A percentile compares a stretch with the other conserved stretches of the same genome.
These are phyloP conservation scores for Helichrysum umbraculigerum DNA, from an alignment of 129 eudicot species.

Conservation along the genomic window DNA sequence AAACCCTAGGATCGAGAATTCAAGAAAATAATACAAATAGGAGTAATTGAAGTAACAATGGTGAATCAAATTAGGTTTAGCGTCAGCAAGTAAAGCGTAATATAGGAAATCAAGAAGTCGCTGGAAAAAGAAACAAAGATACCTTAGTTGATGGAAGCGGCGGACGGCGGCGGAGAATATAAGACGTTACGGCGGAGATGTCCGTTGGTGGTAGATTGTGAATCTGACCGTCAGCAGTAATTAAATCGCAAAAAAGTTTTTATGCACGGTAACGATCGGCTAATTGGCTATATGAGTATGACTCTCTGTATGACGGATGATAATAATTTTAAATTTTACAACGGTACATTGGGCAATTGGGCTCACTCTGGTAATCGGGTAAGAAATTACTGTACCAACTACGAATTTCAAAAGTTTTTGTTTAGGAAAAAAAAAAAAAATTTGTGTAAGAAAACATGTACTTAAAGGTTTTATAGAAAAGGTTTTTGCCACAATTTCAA, in stretches of 20 bases:
- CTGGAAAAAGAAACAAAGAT: neutral
- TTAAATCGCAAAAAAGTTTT: neutral
- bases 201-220: neutral
- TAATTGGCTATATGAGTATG: neutral
- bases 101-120: neutral
- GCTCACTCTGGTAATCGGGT: too few species aligned
- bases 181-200: neutral
- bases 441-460: too few species aligned
- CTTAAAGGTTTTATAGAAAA: too few species aligned
- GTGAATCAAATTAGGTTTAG: neutral
- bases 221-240: neutral
- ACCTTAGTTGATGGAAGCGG: neutral
- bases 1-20: conserved; percentile 12
- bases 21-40: neutral
- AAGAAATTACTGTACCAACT: too few species aligned
- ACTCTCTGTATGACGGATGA: neutral
- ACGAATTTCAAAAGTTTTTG: too few species aligned
- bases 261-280: neutral
- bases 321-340: too few species aligned
- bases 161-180: neutral
- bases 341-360: neutral
- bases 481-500: too few species aligned
- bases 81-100: neutral
- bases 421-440: too few species aligned
- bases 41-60: neutral